Conservation (phyloP, 2,329 filamentous ascomycete genomes). For the Mycosphaerella sp. region DNA sequence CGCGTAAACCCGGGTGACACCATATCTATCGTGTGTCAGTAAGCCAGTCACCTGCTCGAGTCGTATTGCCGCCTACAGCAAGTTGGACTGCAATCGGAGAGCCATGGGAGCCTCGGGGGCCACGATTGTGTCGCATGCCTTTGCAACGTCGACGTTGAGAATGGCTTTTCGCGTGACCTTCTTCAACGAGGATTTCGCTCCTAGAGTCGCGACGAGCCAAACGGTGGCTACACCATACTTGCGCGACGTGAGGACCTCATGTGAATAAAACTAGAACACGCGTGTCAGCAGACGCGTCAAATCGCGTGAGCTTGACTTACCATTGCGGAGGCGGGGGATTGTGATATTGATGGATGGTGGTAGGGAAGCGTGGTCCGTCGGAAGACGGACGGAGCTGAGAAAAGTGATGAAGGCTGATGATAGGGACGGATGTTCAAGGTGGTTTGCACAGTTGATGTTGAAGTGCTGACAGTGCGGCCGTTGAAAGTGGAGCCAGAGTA, state of each 20-base stretch:
- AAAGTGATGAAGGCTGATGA: neutral
- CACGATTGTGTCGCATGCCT: slow-evolving; percentile 83
- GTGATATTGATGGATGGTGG: neutral
- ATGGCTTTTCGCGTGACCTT: slow-evolving; percentile 82
- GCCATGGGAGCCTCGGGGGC: slow-evolving; percentile 79
- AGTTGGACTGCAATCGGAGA: slow-evolving; percentile 77
- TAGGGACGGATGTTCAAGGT: neutral
- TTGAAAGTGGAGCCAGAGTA: neutral
- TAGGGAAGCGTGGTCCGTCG: neutral
- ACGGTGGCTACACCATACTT: slow-evolving; percentile 92
- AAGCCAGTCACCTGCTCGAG: neutral
- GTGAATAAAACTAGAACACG: slow-evolving; percentile 3
- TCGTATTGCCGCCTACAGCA: slow-evolving; percentile 54
- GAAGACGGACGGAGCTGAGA: neutral
- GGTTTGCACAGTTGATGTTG: neutral
- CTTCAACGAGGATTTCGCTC: slow-evolving; percentile 62
- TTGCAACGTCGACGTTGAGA: slow-evolving; percentile 76
- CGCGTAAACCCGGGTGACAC: slow-evolving; percentile 75
- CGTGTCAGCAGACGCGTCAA: slow-evolving; percentile 3
- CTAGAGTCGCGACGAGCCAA: slow-evolving; percentile 89
- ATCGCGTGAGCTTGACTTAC: slow-evolving; percentile 1
- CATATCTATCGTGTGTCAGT: slow-evolving; percentile 49
- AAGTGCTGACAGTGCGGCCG: neutral
- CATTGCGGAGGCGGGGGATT: neutral
- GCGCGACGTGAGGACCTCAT: slow-evolving; percentile 67